Base-by-base conservation (phyloP, 495 filamentous ascomycete genomes). In the Aspergillus egyptiacus region DNA sequence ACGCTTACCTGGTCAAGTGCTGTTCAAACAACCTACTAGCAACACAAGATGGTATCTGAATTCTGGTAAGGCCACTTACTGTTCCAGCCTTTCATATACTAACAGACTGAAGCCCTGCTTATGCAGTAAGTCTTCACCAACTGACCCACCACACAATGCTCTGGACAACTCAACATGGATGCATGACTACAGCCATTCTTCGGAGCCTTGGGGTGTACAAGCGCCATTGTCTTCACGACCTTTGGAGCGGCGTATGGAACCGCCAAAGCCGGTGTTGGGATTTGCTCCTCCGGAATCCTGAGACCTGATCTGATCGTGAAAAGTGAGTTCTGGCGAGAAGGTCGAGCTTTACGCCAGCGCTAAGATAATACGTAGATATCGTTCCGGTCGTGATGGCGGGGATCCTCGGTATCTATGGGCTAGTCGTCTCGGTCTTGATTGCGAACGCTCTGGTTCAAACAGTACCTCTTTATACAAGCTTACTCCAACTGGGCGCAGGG, bases 381-480 rank as follows among this genome's bases (percentile, higher is more conserved):
- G 90, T 98, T 52, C 93, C 93, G 63, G 93, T 98, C 71, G 95
- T 98, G 80, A 98, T 98, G 93, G 93, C 93, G 78, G 93, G 93
- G 96, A 98, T 98, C 75, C 96, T 98, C 70, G 94, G 86, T 83
- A 98, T 98, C 73, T 98, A 98, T 78, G 94, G 93, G 59, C 82
- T 98, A 45, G 93, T 98, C 74, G 93, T 98, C 42, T 96, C 91
- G 4, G 93, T 98, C 71, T 71, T 97, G 66, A 91, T 98, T 70
- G 96, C 93, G 59, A 91, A 93, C 70, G 82, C 83, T 59, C 76
- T 98, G 57, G 77, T 72, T 53, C 94, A 98, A 74, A 53, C 84
- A 46, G 72, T 86, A 46, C 76, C 94, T 44, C 82, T 98, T 37
- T 98, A 86, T 76, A 91, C 90, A 38, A 85, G 86, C 46, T 96